Base-by-base conservation (phyloP, 2,329 filamentous ascomycete genomes). In the Pseudonectria buxi region DNA sequence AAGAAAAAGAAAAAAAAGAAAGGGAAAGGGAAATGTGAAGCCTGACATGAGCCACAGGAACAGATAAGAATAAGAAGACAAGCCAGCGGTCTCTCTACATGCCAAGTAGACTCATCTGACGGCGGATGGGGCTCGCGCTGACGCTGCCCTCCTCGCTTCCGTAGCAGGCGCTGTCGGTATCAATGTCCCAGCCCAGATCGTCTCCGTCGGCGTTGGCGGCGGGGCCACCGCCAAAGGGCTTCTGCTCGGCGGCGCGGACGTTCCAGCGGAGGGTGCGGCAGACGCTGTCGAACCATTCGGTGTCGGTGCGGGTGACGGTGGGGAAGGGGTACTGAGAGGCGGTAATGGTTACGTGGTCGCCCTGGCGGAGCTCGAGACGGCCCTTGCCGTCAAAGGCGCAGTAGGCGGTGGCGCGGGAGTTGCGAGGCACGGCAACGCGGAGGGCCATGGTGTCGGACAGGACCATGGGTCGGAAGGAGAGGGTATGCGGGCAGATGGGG, bases 341-440 rank as follows among this genome's bases (percentile, higher is more conserved):
- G 27, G 90, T 87, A 52, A 98, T 92, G 41, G 90, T 95, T 58
- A 98, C 92, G 53, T 90, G 86, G 63, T 98, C 92, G 35, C 92
- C 92, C 54, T 90, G 86, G 44, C 83, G 82, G 25, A 98, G 78
- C 63, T 98, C 90, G 28, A 98, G 78, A 33, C 92, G 87, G 37
- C 88, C 89, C 62, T 96, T 98, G 61, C 92, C 92, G 57, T 98
- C 92, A 58, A 98, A 98, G 27, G 88, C 87, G 58, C 90, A 95
- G 69, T 95, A 95, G 1, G 92, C 92, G 0, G 88, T 95, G 12
- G 89, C 90, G 30, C 92, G 84, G 26, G 86, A 94, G 54, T 82
- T 80, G 44, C 75, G 74, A 1, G 92, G 92, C 10, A 98, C 81
- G 5, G 84, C 83, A 34, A 98, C 86, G 33, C 89, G 86, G 41